Evolutionary conservation across 2,329 filamentous ascomycete species (phyloP).

Genomic region (Claviceps maximensis): DNA sequence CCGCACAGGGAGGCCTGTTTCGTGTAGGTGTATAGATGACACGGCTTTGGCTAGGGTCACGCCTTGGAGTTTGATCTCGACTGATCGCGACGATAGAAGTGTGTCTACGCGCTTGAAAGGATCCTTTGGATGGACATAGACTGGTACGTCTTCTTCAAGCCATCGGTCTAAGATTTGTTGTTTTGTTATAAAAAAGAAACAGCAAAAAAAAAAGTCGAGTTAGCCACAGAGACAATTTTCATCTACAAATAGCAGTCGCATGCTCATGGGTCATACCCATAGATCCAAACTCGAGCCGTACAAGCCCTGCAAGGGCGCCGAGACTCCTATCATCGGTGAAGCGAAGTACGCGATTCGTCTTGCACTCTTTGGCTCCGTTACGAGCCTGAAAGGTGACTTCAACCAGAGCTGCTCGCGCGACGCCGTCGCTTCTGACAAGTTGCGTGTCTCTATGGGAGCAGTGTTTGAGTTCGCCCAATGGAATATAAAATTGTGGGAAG

Average conservation of each 20-base stretch:
- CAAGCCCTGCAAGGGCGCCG: conserved; percentile 18
- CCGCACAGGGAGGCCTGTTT: conserved; percentile 44
- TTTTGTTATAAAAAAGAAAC: background rate
- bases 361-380: conserved; percentile 13
- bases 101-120: conserved; percentile 54
- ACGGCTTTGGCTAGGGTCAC: conserved; percentile 31
- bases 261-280: conserved; percentile 15
- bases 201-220: background rate
- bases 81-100: conserved; percentile 36
- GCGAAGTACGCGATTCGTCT: conserved; percentile 22
- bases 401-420: conserved; percentile 16
- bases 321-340: conserved; percentile 26
- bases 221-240: background rate
- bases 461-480: conserved; percentile 16
- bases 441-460: conserved; percentile 16
- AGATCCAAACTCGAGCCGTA: conserved; percentile 22
- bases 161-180: conserved; percentile 20
- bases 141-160: conserved; percentile 43
- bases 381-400: conserved; percentile 17
- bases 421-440: conserved; percentile 13
- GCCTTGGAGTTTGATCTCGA: conserved; percentile 37
- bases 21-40: conserved; percentile 40
- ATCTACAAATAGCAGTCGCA: background rate
- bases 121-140: conserved; percentile 52
- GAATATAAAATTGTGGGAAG: conserved; percentile 35